Conservation (phyloP, 805 yeast species). For the Cyberlindnera meyerae region DNA sequence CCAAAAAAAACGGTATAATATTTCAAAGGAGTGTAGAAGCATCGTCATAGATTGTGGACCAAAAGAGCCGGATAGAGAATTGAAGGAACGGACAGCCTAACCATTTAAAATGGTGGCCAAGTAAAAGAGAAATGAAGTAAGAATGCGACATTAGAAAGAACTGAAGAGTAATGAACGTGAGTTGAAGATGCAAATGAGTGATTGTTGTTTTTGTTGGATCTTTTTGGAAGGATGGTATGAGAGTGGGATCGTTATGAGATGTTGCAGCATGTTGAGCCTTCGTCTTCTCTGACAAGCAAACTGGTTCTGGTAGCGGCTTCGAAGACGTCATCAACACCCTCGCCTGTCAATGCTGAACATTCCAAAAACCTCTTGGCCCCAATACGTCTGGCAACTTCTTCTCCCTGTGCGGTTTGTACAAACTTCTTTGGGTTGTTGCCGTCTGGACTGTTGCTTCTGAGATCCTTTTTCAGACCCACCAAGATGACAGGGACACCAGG, state of each 20-base stretch:
- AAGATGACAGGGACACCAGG: slow-evolving; percentile 73
- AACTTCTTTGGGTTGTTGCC: slow-evolving; percentile 33
- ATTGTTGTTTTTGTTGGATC: not conserved
- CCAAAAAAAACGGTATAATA: no score
- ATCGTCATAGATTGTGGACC: no score
- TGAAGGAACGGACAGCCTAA: no score
- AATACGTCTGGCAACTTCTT: slow-evolving; percentile 64
- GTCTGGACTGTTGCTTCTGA: slow-evolving; percentile 44
- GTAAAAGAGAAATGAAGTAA: no score
- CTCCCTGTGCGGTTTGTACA: slow-evolving; percentile 55
- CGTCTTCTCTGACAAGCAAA: slow-evolving; percentile 47
- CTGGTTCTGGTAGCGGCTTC: slow-evolving; percentile 88
- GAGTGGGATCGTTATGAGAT: no score
- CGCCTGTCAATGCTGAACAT: slow-evolving; percentile 89
- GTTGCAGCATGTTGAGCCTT: slow-evolving; percentile 35
- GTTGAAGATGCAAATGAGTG: not conserved
- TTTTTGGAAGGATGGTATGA: no score
- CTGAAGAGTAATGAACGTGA: no score
- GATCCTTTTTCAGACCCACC: slow-evolving; percentile 82
- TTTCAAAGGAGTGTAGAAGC: no score
- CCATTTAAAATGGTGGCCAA: no score
- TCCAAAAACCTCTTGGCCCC: slow-evolving; percentile 84
- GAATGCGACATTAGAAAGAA: no score
- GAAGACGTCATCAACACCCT: slow-evolving; percentile 90
- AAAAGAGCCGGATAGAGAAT: no score